Percentiles rank a stretch among this genome's conserved stretches.
phyloP scores from a whole-genome alignment of 306 rosid genomes.

The Malus asiatica region DNA sequence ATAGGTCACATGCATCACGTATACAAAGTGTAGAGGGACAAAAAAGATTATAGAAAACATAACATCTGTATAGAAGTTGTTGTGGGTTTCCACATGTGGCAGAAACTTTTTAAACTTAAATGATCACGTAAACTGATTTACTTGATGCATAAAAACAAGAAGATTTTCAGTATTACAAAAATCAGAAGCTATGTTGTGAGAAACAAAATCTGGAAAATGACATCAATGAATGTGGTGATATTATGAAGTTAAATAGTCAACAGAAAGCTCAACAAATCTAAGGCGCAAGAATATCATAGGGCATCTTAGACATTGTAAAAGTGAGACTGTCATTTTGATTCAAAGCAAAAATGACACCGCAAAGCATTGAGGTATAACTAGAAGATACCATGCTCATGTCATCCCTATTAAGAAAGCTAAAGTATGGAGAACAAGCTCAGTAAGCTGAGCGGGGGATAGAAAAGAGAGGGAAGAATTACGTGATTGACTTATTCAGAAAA shows the following conservation, averaged over 20 bases:
- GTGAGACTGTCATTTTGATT: not conserved
- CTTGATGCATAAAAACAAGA: not conserved
- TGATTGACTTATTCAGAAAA: too few relatives aligned
- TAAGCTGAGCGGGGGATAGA: too few relatives aligned
- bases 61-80: not conserved
- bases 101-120: not conserved
- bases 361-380: not conserved
- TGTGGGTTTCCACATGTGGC: not conserved
- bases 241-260: not conserved
- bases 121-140: not conserved
- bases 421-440: too few relatives aligned
- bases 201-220: not conserved
- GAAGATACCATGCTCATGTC: not conserved
- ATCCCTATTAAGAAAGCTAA: not conserved
- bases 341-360: not conserved
- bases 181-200: not conserved
- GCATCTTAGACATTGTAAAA: not conserved
- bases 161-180: not conserved
- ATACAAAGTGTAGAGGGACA: not conserved
- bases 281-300: not conserved
- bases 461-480: too few relatives aligned
- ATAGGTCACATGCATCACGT: not conserved
- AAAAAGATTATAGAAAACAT: not conserved
- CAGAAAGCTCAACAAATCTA: not conserved
- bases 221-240: not conserved